Evolutionary conservation across 1,284 basidiomycete genomes (phyloP).

Genomic region (Ustilago hordei): DNA sequence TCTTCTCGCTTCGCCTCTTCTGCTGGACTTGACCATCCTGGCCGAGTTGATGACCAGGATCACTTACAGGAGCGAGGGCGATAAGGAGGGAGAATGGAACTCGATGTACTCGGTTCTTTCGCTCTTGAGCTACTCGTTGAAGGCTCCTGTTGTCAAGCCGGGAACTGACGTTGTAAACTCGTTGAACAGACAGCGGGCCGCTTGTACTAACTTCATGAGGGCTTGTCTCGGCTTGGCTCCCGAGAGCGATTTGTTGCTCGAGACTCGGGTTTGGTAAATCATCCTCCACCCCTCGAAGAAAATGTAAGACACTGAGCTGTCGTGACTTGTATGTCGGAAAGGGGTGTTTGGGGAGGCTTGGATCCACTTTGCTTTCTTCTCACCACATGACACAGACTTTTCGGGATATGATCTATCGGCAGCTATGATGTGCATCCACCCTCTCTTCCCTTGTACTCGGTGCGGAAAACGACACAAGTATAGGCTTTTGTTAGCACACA

Average conservation of each 20-base stretch:
- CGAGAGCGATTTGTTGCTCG: slow-evolving; percentile 66
- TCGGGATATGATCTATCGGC: neutral
- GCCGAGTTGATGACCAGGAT: slow-evolving; percentile 94
- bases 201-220: slow-evolving; percentile 90
- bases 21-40: slow-evolving; percentile 92
- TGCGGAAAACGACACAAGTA: no score
- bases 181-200: slow-evolving; percentile 91
- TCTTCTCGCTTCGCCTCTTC: slow-evolving; percentile 92
- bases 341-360: neutral
- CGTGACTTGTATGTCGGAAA: neutral
- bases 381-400: neutral
- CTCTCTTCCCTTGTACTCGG: no score
- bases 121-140: slow-evolving; percentile 74
- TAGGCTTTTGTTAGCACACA: no score
- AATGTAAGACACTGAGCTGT: neutral
- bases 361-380: neutral
- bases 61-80: slow-evolving; percentile 74
- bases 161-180: slow-evolving; percentile 94
- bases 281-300: neutral
- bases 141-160: slow-evolving; percentile 97
- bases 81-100: slow-evolving; percentile 56
- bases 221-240: slow-evolving; percentile 66
- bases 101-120: slow-evolving; percentile 68
- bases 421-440: neutral
- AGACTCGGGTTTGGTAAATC: slow-evolving; percentile 63